Conservation (phyloP, 2,329 filamentous ascomycete genomes). For the Aspergillus versicolor region DNA sequence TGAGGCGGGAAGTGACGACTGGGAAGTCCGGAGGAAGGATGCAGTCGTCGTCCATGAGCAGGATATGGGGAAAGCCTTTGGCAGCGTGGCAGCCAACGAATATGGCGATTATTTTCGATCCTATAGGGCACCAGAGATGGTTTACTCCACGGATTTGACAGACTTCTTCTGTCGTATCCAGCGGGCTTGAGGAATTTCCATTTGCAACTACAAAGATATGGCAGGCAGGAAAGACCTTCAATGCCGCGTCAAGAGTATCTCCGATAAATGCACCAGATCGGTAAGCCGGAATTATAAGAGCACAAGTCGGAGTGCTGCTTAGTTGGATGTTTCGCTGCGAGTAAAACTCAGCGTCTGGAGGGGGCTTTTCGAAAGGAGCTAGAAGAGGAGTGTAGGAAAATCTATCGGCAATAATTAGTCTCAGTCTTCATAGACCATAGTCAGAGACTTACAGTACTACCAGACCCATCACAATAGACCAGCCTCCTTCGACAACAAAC, state of each 20-base stretch:
- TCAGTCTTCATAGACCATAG: conserved; percentile 1
- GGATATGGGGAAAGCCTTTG: conserved; percentile 45
- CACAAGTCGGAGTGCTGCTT: conserved; percentile 32
- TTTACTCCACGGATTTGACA: conserved; percentile 47
- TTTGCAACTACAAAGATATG: conserved; percentile 52
- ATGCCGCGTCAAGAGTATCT: conserved; percentile 38
- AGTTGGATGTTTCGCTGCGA: conserved; percentile 16
- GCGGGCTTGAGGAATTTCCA: conserved; percentile 47
- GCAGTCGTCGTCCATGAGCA: conserved; percentile 54
- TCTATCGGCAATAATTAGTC: conserved; percentile 14
- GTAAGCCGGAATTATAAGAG: not conserved
- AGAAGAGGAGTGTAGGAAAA: conserved; percentile 33
- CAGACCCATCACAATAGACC: conserved; percentile 42
- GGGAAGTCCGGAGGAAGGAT: conserved; percentile 50
- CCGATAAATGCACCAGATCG: not conserved
- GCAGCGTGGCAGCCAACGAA: conserved; percentile 51
- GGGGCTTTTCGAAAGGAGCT: conserved; percentile 34
- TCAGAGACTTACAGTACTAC: conserved; percentile 31
- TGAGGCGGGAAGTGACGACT: conserved; percentile 46
- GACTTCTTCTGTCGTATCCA: conserved; percentile 50
- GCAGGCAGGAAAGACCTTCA: conserved; percentile 47
- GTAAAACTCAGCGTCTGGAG: conserved; percentile 20
- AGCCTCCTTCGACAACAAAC: conserved; percentile 42
- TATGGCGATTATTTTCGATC: conserved; percentile 51
- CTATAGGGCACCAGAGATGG: conserved; percentile 51